Percentiles rank a stretch among this genome's conserved stretches.
These are phyloP conservation scores for Trichoderma aggressivum DNA, from an alignment of 2,329 filamentous ascomycete species.

Conservation along the genomic window DNA sequence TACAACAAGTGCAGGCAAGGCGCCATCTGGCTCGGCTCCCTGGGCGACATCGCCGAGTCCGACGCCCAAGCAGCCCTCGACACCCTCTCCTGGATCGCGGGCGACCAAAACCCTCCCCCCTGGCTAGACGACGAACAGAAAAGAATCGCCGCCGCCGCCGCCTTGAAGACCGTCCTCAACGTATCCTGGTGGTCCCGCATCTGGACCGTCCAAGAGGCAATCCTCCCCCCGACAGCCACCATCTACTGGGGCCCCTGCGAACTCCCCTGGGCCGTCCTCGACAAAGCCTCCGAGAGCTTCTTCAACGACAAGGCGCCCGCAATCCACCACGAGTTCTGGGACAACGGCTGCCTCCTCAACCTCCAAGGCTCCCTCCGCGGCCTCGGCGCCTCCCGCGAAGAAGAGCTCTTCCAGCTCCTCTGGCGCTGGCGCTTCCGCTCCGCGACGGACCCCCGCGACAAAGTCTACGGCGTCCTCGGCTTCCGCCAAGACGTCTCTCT, in stretches of 20 bases:
- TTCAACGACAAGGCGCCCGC: neutral
- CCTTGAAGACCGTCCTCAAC: neutral
- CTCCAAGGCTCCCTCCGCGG: neutral
- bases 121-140: neutral
- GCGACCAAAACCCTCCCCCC: neutral
- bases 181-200: constrained; percentile 7
- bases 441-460: neutral
- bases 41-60: neutral
- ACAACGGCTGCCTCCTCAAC: neutral
- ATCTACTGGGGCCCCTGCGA: constrained; percentile 5
- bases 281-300: neutral
- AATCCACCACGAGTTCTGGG: neutral
- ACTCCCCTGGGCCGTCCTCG: neutral
- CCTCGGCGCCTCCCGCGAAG: neutral
- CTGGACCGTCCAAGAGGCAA: constrained; percentile 11
- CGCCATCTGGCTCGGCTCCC: constrained; percentile 2
- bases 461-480: neutral
- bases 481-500: neutral
- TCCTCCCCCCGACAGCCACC: neutral
- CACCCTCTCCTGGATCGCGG: neutral
- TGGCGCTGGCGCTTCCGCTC: neutral
- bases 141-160: neutral
- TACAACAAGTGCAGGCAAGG: neutral
- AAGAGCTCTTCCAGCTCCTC: constrained; percentile 2
- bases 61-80: constrained; percentile 1